Conservation (phyloP, 129 eudicot species). For the Flaveria robusta region DNA sequence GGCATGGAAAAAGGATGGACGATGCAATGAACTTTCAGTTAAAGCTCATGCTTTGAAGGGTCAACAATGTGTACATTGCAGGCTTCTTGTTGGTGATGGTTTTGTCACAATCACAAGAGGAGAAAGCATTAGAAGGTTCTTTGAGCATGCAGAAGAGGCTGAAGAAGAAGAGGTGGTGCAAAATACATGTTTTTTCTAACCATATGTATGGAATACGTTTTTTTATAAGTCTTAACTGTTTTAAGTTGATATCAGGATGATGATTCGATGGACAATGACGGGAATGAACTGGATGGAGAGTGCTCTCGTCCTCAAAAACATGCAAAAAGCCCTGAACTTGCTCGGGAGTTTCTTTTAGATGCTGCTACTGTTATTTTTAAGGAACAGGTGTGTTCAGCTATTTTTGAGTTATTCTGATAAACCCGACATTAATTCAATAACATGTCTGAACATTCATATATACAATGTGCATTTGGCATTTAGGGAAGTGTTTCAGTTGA, state of each 20-base stretch:
- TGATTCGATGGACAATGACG: slow-evolving; percentile 96
- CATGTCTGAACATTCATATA: neutral
- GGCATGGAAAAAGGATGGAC: slow-evolving; percentile 93
- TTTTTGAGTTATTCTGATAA: neutral
- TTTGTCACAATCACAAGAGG: slow-evolving; percentile 80
- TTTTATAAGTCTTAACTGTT: slow-evolving; percentile 7
- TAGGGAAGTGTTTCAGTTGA: slow-evolving; percentile 4
- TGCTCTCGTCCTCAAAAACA: slow-evolving; percentile 97
- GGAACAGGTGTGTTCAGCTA: slow-evolving; percentile 72
- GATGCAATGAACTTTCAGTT: slow-evolving; percentile 71
- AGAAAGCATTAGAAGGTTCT: slow-evolving; percentile 77
- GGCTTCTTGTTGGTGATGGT: slow-evolving; percentile 94
- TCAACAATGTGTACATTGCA: slow-evolving; percentile 87
- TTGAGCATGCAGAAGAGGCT: slow-evolving; percentile 97
- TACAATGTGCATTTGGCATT: slow-evolving; percentile 6
- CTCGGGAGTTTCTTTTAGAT: slow-evolving; percentile 94
- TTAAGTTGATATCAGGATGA: slow-evolving; percentile 67
- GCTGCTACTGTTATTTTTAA: slow-evolving; percentile 96
- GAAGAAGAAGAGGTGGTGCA: slow-evolving; percentile 91
- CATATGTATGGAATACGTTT: neutral
- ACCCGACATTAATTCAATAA: neutral
- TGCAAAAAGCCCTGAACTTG: slow-evolving; percentile 99
- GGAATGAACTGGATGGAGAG: slow-evolving; percentile 92
- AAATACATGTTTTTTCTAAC: neutral
- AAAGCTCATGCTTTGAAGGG: slow-evolving; percentile 98